Evolutionary conservation across 106 monocot genomes (phyloP), one percentile per base, ranked within the genome.

Genomic region (Alisma plantagoaquatica): DNA sequence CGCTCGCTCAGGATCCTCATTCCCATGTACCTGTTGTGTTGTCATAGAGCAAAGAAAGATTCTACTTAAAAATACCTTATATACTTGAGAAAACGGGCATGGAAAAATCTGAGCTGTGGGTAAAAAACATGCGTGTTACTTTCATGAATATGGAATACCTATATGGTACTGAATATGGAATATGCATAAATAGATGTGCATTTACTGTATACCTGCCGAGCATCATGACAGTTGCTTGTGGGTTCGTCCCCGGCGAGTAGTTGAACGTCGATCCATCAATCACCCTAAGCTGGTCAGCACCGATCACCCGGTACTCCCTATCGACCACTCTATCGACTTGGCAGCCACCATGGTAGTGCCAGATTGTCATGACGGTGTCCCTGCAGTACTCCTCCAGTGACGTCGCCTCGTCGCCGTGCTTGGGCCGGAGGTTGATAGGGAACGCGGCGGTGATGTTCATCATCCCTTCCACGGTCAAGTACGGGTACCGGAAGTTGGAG

Each of bases 161-260:
- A n/a, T n/a, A n/a, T n/a, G n/a, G n/a, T n/a, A n/a, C n/a, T n/a
- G n/a, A n/a, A n/a, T n/a, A n/a, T n/a, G n/a, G n/a, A n/a, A n/a
- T n/a, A n/a, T n/a, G n/a, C n/a, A n/a, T n/a, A n/a, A n/a, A n/a
- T n/a, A n/a, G n/a, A n/a, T 2, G 5, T 12, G 6, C 29, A 21
- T 32, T 3, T 7, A 51, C 31, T 59, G 59, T n/a, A n/a, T n/a
- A 87, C 93, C 93, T 94, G 52, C 93, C 92, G 0, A 92, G 75
- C 92, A 92, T 92, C 92, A 92, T 92, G 27, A 92, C 92, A 1
- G 92, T 92, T 7, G 86, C 92, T 53, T 92, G 92, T 19, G 92
- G 86, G 51, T 86, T 92, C 2, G 92, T 86, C 22, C 92, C 92
- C n/a, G 92, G 92, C 0, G 92, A 76, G 45, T n/a, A 51, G 50